These are phyloP conservation scores for Puccinia polysora DNA, from an alignment of 1,284 basidiomycete species.

Conservation along the genomic window DNA sequence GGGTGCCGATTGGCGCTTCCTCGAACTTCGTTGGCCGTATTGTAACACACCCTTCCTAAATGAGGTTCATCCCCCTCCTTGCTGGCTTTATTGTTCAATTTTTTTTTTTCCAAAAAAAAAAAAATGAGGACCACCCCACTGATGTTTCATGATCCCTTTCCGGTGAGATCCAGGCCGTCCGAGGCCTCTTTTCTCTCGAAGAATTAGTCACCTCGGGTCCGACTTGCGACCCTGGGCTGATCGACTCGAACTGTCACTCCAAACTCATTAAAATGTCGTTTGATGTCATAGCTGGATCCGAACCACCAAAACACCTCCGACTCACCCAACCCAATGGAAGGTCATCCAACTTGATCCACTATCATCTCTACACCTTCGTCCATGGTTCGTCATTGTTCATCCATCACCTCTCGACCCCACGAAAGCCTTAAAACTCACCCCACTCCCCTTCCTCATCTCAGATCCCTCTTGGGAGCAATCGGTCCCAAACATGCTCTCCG, in stretches of 20 bases:
- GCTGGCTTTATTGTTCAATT: neutral
- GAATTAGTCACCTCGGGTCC: neutral
- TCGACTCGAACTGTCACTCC: constrained; percentile 1
- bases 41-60: constrained; percentile 27
- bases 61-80: neutral
- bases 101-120: neutral
- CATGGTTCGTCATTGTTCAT: neutral
- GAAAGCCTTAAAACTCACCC: neutral
- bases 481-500: neutral
- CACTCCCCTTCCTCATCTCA: neutral
- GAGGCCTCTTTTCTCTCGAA: constrained; percentile 18
- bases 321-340: constrained; percentile 1
- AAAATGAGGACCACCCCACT: too few relatives aligned
- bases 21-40: constrained; percentile 34
- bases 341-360: neutral
- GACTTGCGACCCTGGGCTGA: constrained; percentile 28
- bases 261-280: constrained; percentile 9
- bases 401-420: neutral
- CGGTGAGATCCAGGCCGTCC: constrained; percentile 25
- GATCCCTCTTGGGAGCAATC: constrained; percentile 31
- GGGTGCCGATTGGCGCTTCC: constrained; percentile 3
- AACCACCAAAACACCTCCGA: constrained; percentile 1
- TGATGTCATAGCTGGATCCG: neutral
- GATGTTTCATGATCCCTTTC: too few relatives aligned
- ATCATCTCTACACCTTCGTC: constrained; percentile 6